Evolutionary conservation across 129 eudicot species (phyloP).

Genomic region (Cynara cardunculus): DNA sequence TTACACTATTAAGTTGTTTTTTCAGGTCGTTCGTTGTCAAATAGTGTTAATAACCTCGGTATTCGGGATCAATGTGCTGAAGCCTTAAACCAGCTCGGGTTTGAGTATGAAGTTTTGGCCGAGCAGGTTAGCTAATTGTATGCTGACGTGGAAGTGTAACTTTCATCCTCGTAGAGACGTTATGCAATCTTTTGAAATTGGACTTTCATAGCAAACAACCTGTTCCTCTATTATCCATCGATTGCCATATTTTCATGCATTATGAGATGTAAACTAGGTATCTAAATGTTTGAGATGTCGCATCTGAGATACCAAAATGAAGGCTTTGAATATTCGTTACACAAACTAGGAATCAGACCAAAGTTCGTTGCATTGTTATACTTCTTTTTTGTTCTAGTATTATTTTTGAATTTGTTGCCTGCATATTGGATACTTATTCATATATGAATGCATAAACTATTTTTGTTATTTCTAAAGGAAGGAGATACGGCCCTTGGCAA

Average conservation of each 20-base stretch:
- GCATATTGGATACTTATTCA: not conserved
- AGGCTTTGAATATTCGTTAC: not conserved
- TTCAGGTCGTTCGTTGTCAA: conserved; percentile 51
- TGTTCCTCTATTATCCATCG: not conserved
- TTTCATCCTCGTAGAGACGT: not conserved
- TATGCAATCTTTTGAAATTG: not conserved
- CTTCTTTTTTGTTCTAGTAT: not conserved
- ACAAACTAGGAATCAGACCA: not conserved
- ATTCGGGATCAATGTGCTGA: conserved; percentile 56
- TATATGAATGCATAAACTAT: not conserved
- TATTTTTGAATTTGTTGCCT: not conserved
- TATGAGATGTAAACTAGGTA: too few species aligned
- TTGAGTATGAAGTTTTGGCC: conserved; percentile 59
- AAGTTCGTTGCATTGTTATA: not conserved
- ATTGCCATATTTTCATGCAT: too few species aligned
- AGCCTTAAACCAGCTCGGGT: conserved; percentile 55
- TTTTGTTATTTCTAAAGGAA: conserved; percentile 37
- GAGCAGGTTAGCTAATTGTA: conserved; percentile 44
- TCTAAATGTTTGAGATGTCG: not conserved
- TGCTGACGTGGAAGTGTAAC: not conserved
- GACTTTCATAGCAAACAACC: not conserved
- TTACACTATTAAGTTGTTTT: not conserved
- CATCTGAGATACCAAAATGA: not conserved
- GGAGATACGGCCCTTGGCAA: conserved; percentile 66
- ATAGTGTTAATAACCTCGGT: conserved; percentile 56